Percentiles rank a stretch among this genome's conserved stretches.
Conservation (phyloP, 805 yeast species). For the Candida xiaguanensis region DNA sequence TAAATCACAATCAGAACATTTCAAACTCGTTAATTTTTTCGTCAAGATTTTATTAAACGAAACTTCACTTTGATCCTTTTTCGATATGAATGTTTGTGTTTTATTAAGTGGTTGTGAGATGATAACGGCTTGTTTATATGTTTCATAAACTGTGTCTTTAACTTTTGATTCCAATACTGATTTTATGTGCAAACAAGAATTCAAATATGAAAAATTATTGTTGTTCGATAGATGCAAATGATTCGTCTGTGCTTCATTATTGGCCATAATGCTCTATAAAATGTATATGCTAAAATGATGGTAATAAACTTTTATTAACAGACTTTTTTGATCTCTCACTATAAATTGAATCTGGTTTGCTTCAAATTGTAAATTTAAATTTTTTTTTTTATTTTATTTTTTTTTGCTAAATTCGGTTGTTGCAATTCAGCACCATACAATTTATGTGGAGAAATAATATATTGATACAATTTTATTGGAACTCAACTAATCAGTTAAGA, state of each 20-base stretch:
- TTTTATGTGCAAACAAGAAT: constrained; percentile 47
- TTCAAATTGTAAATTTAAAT: background rate
- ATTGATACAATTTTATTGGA: background rate
- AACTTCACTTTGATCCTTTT: constrained; percentile 36
- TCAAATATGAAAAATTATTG: constrained; percentile 11
- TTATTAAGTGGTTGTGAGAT: constrained; percentile 37
- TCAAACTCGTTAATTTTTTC: constrained; percentile 42
- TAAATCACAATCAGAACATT: constrained; percentile 49
- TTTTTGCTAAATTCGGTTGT: background rate
- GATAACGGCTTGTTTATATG: constrained; percentile 50
- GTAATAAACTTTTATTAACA: too few relatives aligned
- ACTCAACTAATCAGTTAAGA: too few relatives aligned
- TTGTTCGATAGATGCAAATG: background rate
- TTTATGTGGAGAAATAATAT: background rate
- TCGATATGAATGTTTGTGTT: constrained; percentile 21
- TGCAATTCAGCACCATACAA: background rate
- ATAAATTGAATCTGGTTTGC: background rate
- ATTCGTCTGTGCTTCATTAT: background rate
- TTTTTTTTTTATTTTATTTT: too few relatives aligned
- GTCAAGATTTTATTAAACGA: constrained; percentile 36
- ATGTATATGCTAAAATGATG: background rate
- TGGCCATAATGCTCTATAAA: constrained; percentile 1
- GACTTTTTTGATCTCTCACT: background rate
- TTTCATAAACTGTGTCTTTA: constrained; percentile 43
- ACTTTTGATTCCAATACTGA: constrained; percentile 49